A percentile compares a stretch with the other conserved stretches of the same genome.
phyloP scores from a whole-genome alignment of 2,329 filamentous ascomycete species.

The Calonectria crousiana region DNA sequence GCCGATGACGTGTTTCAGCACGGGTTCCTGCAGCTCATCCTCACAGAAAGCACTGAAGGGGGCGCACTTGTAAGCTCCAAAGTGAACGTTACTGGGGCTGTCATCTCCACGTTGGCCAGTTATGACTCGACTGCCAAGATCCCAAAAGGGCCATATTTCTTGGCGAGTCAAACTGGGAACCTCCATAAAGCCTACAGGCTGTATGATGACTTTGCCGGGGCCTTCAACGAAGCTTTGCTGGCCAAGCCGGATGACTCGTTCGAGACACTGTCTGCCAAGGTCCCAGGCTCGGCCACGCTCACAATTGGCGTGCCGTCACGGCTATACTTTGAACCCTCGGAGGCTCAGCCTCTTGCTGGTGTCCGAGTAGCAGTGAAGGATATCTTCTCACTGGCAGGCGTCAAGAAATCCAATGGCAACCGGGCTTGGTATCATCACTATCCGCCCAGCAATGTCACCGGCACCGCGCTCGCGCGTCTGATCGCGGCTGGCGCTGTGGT shows the following conservation, averaged over 20 bases:
- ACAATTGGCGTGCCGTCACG: conserved; percentile 4
- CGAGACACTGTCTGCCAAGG: neutral
- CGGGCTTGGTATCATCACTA: conserved; percentile 10
- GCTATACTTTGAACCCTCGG: neutral
- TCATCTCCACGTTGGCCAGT: neutral
- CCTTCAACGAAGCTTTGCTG: conserved; percentile 1
- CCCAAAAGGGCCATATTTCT: conserved; percentile 1
- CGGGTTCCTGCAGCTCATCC: neutral
- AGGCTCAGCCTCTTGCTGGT: neutral
- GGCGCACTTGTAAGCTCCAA: neutral
- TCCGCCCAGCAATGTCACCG: neutral
- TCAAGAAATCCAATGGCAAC: conserved; percentile 14
- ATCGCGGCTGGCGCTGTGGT: conserved; percentile 14
- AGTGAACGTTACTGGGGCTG: neutral
- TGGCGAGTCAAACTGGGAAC: neutral
- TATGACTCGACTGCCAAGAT: neutral
- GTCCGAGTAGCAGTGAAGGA: conserved; percentile 21
- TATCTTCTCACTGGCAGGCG: conserved; percentile 14
- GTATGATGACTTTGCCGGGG: conserved; percentile 5
- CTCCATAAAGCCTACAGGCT: neutral
- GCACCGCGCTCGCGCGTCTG: conserved; percentile 9
- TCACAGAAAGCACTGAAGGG: neutral
- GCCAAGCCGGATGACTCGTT: neutral
- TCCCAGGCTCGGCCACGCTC: neutral
- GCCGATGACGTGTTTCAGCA: neutral